phyloP scores from a whole-genome alignment of 371 early-diverging fungal genomes.

The Rhizopus arrhizus region DNA sequence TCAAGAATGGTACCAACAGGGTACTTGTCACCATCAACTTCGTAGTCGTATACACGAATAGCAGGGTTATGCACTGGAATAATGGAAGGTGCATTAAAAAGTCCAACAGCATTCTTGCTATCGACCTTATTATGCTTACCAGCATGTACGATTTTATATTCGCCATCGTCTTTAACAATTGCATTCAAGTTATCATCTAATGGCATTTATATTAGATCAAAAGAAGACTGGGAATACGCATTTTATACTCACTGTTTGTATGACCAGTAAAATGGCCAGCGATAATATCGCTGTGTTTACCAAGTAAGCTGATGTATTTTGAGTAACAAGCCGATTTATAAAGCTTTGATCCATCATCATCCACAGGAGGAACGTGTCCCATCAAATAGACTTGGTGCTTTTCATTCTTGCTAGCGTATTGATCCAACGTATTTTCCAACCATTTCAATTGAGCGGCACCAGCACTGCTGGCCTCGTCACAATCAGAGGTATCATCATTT shows the following conservation, averaged over 20 bases:
- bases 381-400: conserved; percentile 37
- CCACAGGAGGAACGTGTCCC: conserved; percentile 57
- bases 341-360: conserved; percentile 29
- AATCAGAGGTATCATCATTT: conserved; percentile 31
- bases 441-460: conserved; percentile 39
- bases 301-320: conserved; percentile 46
- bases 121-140: neutral
- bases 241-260: conserved; percentile 35
- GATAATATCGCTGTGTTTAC: conserved; percentile 44
- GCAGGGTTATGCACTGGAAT: conserved; percentile 57
- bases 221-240: too few species aligned
- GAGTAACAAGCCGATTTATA: conserved; percentile 36
- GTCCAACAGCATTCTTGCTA: conserved; percentile 21
- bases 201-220: neutral
- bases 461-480: conserved; percentile 23
- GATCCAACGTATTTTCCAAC: conserved; percentile 27
- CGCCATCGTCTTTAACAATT: conserved; percentile 4
- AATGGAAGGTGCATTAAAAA: conserved; percentile 56
- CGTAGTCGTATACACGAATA: conserved; percentile 54
- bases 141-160: neutral
- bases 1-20: conserved; percentile 42
- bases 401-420: conserved; percentile 6
- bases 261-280: conserved; percentile 59
- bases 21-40: conserved; percentile 16
- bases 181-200: conserved; percentile 30